A percentile compares a stretch with the other conserved stretches of the same genome.
These are phyloP conservation scores for Thymus mandschuricus DNA, from an alignment of 257 asterid genomes.

Conservation along the genomic window DNA sequence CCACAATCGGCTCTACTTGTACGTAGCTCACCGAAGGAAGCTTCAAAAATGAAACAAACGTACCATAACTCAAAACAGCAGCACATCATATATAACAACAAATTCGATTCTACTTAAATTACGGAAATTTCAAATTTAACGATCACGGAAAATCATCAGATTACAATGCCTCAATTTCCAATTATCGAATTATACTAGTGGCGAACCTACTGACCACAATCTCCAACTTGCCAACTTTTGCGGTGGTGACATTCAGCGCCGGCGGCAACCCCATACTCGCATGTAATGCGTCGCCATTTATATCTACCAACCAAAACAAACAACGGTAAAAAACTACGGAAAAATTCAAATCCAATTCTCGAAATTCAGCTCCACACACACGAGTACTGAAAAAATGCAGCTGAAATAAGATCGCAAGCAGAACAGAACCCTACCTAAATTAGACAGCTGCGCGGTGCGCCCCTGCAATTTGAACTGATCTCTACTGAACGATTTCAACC, in stretches of 20 bases:
- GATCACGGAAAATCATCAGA: slow-evolving; percentile 4
- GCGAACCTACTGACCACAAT: slow-evolving; percentile 66
- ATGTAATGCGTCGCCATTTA: slow-evolving; percentile 93
- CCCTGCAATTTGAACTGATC: slow-evolving; percentile 99
- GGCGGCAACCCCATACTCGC: slow-evolving; percentile 98
- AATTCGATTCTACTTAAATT: neutral
- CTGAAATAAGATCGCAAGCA: slow-evolving; percentile 25
- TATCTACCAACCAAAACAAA: slow-evolving; percentile 48
- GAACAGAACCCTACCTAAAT: slow-evolving; percentile 63
- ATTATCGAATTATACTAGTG: slow-evolving; percentile 21
- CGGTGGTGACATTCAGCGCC: slow-evolving; percentile 85
- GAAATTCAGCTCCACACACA: slow-evolving; percentile 25
- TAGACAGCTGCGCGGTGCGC: slow-evolving; percentile 79
- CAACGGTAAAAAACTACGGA: slow-evolving; percentile 18
- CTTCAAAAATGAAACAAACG: slow-evolving; percentile 49
- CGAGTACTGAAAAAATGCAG: slow-evolving; percentile 15
- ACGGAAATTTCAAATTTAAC: slow-evolving; percentile 3
- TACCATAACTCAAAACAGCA: slow-evolving; percentile 16
- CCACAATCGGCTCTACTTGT: slow-evolving; percentile 90
- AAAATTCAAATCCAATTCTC: slow-evolving; percentile 22
- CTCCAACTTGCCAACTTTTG: slow-evolving; percentile 92
- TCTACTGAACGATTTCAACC: slow-evolving; percentile 91
- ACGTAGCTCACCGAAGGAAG: slow-evolving; percentile 96
- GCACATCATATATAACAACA: slow-evolving; percentile 5
- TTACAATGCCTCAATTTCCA: slow-evolving; percentile 17